These are phyloP conservation scores for Selenicereus undatus DNA, from an alignment of 148 eudicot genomes.

Conservation along the genomic window DNA sequence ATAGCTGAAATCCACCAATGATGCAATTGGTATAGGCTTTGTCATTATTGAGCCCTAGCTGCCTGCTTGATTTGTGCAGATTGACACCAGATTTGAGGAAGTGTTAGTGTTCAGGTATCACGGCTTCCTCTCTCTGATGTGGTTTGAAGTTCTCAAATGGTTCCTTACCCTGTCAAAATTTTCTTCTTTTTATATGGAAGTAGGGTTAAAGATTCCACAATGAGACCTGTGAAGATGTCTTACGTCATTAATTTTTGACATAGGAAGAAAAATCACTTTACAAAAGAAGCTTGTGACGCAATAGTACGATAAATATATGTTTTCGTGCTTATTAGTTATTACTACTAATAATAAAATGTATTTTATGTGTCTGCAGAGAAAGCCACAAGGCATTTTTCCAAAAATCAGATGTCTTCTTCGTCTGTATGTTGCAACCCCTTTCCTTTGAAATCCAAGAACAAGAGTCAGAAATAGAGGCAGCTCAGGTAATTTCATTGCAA, in stretches of 20 bases:
- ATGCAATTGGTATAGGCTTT: background rate
- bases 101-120: slow-evolving; percentile 66
- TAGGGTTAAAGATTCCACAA: background rate
- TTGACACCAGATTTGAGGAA: slow-evolving; percentile 60
- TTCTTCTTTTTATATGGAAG: background rate
- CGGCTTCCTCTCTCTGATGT: background rate
- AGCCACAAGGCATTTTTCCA: slow-evolving; percentile 62
- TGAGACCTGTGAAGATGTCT: background rate
- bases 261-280: background rate
- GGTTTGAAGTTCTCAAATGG: background rate
- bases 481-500: slow-evolving; percentile 42
- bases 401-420: slow-evolving; percentile 65
- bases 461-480: slow-evolving; percentile 61
- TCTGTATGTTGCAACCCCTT: slow-evolving; percentile 55
- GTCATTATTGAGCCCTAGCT: background rate
- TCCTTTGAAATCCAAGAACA: slow-evolving; percentile 53
- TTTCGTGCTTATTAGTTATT: background rate
- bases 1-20: background rate
- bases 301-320: too few species aligned
- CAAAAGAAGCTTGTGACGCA: background rate
- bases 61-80: slow-evolving; percentile 35
- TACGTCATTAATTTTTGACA: too few species aligned
- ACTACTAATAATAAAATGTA: background rate
- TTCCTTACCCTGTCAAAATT: background rate
- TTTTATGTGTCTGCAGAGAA: slow-evolving; percentile 39